Percentiles rank a stretch among this genome's conserved stretches.
Conservation (phyloP, 164 flowering plant genomes). For the Magnolia changhungtana region DNA sequence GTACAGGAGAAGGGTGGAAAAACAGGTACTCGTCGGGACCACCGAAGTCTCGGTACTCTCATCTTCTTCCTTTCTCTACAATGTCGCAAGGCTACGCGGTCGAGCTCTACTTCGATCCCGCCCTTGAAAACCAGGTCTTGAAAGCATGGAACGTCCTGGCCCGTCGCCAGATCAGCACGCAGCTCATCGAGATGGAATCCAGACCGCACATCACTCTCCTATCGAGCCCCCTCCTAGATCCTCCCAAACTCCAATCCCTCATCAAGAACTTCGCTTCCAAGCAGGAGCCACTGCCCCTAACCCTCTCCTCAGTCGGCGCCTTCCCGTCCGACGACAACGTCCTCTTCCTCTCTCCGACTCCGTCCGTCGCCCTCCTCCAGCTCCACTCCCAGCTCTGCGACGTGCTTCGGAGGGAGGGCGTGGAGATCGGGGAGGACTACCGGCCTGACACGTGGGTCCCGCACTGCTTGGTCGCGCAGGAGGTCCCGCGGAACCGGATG, state of each 20-base stretch:
- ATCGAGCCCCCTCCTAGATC: conserved; percentile 60
- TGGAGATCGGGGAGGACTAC: conserved; percentile 69
- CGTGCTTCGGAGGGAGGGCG: conserved; percentile 66
- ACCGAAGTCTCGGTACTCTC: not conserved
- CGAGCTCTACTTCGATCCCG: conserved; percentile 97
- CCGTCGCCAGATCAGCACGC: conserved; percentile 90
- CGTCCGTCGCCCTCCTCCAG: conserved; percentile 72
- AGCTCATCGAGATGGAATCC: conserved; percentile 90
- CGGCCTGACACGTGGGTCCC: conserved; percentile 82
- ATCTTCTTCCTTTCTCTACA: not conserved
- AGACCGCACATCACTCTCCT: conserved; percentile 91
- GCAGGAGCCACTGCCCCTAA: conserved; percentile 68
- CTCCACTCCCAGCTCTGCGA: conserved; percentile 79
- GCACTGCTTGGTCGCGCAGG: conserved; percentile 73
- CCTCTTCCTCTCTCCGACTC: conserved; percentile 68
- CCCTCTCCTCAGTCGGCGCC: conserved; percentile 67
- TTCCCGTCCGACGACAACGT: conserved; percentile 45
- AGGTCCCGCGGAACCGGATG: conserved; percentile 64
- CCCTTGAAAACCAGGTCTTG: conserved; percentile 90
- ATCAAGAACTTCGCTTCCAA: conserved; percentile 57
- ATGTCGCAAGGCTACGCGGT: conserved; percentile 82
- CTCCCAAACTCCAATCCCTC: conserved; percentile 52
- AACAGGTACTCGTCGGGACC: not conserved
- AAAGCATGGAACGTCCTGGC: conserved; percentile 98
- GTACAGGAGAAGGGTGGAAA: not conserved